phyloP scores from a whole-genome alignment of 2,329 filamentous ascomycete species.

The Ceratocystis papillata region DNA sequence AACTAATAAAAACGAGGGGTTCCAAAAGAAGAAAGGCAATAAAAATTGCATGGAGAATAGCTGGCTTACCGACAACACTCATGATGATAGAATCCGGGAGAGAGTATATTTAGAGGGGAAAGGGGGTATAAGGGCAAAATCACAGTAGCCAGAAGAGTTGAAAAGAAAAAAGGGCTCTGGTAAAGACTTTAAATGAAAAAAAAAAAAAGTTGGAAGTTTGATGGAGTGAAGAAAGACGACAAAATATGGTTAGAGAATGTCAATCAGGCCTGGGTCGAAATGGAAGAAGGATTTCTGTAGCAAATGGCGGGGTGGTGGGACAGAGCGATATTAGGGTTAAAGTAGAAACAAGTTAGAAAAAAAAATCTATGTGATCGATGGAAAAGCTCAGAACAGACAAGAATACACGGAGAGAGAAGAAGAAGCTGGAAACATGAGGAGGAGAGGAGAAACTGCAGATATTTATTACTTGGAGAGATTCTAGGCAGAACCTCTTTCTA shows the following conservation, averaged over 20 bases:
- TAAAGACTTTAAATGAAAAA: slow-evolving; percentile 20
- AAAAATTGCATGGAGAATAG: neutral
- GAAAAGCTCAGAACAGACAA: slow-evolving; percentile 2
- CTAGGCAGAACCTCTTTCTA: neutral
- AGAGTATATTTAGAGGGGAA: slow-evolving; percentile 13
- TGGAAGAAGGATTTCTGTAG: slow-evolving; percentile 22
- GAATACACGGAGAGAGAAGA: slow-evolving; percentile 3
- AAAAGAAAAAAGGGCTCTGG: slow-evolving; percentile 18
- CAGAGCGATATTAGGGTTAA: slow-evolving; percentile 8
- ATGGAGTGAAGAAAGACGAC: slow-evolving; percentile 13
- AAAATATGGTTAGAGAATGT: slow-evolving; percentile 20
- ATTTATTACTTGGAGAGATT: neutral
- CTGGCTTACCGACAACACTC: slow-evolving; percentile 24
- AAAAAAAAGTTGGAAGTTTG: slow-evolving; percentile 19
- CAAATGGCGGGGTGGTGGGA: slow-evolving; percentile 18
- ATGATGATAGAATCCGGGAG: slow-evolving; percentile 23
- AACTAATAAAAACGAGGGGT: slow-evolving; percentile 13
- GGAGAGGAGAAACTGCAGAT: neutral
- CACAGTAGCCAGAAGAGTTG: slow-evolving; percentile 13
- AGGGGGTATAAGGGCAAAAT: neutral
- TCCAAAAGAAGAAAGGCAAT: slow-evolving; percentile 5
- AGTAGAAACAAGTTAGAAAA: neutral
- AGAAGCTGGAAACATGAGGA: neutral
- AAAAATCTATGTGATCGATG: neutral
- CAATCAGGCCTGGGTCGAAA: slow-evolving; percentile 11